Conservation (phyloP, 345 rosid genomes). For the Aquilaria sinensis region DNA sequence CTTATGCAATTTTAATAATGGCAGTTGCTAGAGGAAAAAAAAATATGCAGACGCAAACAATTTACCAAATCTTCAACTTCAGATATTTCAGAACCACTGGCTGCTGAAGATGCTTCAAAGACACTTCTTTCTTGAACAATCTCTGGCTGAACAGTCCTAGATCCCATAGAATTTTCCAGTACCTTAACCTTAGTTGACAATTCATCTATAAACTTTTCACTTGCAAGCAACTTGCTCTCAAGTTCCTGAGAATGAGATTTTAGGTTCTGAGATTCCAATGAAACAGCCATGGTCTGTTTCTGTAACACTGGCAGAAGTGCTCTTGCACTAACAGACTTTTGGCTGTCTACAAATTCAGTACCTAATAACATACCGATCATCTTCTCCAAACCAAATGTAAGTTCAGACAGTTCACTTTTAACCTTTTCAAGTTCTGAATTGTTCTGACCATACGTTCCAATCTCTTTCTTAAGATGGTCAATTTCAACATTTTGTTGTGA, state of each 20-base stretch:
- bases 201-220: constrained; percentile 62
- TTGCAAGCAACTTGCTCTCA: constrained; percentile 46
- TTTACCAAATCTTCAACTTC: constrained; percentile 80
- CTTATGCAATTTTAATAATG: not conserved
- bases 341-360: constrained; percentile 32
- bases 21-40: not conserved
- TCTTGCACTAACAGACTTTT: constrained; percentile 27
- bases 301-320: constrained; percentile 47
- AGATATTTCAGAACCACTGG: constrained; percentile 73
- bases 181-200: constrained; percentile 49
- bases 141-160: constrained; percentile 44
- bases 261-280: constrained; percentile 53
- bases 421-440: constrained; percentile 37
- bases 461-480: constrained; percentile 49
- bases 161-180: constrained; percentile 54
- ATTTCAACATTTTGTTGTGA: constrained; percentile 45
- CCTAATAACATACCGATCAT: constrained; percentile 38
- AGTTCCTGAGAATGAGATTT: constrained; percentile 59
- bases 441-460: constrained; percentile 23
- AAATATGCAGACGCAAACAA: constrained; percentile 1
- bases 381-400: constrained; percentile 49
- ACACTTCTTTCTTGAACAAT: constrained; percentile 63
- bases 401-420: constrained; percentile 45
- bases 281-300: constrained; percentile 40
- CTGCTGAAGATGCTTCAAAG: constrained; percentile 51